These are phyloP conservation scores for Brettanomyces nanus DNA, from an alignment of 805 yeast genomes.

Conservation along the genomic window DNA sequence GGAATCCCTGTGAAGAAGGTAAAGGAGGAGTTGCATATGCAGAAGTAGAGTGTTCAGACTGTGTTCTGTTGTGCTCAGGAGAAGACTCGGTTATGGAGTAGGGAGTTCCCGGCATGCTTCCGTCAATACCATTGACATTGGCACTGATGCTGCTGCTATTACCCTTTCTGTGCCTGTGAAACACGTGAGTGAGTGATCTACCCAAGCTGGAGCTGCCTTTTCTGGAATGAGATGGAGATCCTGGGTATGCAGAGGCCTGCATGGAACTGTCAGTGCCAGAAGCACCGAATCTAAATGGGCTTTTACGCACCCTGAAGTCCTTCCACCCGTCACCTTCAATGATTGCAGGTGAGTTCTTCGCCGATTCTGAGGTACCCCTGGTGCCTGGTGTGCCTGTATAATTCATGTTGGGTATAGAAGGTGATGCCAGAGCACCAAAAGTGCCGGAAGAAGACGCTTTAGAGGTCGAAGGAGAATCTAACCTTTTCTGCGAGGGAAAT, in stretches of 20 bases:
- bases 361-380: too few species aligned
- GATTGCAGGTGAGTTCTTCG: too few species aligned
- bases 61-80: conserved; percentile 14
- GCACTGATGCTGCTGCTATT: not conserved
- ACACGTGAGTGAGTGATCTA: conserved; percentile 19
- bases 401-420: too few species aligned
- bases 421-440: too few species aligned
- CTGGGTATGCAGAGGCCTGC: not conserved
- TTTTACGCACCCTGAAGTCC: conserved; percentile 8
- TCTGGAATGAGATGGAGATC: conserved; percentile 5
- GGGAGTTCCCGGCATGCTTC: not conserved
- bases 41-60: conserved; percentile 24
- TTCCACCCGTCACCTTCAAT: conserved; percentile 3
- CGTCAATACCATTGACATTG: not conserved
- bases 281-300: conserved; percentile 15
- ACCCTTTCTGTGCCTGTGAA: conserved; percentile 23
- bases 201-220: conserved; percentile 12
- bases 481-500: not conserved
- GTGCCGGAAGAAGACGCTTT: too few species aligned
- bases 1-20: conserved; percentile 25
- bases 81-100: conserved; percentile 4
- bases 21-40: conserved; percentile 39
- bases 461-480: too few species aligned
- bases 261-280: not conserved
- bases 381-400: too few species aligned